Conservation (phyloP, 1,284 basidiomycete species). For the Cutaneotrichosporon mucoides region DNA sequence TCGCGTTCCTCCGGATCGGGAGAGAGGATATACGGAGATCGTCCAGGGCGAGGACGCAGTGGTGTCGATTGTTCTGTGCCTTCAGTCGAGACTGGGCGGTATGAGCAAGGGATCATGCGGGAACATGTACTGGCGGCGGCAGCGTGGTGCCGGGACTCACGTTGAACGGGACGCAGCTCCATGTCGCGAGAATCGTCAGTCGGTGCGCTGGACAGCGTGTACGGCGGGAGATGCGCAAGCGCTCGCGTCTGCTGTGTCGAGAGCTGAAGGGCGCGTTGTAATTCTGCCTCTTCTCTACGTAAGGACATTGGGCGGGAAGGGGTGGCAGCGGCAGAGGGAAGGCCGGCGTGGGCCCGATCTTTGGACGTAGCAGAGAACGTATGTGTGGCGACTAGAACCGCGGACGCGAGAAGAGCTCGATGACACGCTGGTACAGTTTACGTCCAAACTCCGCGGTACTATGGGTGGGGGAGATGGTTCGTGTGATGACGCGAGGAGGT, state of each 20-base stretch:
- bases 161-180: slow-evolving; percentile 25
- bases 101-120: not conserved
- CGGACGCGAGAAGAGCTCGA: not conserved
- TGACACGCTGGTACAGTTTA: not conserved
- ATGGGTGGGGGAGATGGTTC: no score
- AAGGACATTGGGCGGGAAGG: slow-evolving; percentile 9
- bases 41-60: not conserved
- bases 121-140: no score
- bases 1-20: not conserved
- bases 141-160: not conserved
- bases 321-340: not conserved
- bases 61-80: not conserved
- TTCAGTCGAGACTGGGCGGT: not conserved
- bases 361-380: no score
- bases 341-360: no score
- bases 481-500: no score
- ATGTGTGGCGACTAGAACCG: no score
- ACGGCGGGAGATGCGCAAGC: slow-evolving; percentile 17
- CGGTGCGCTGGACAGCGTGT: slow-evolving; percentile 22
- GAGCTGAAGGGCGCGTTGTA: slow-evolving; percentile 33
- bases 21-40: not conserved
- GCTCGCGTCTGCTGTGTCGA: slow-evolving; percentile 35
- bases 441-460: no score
- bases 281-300: slow-evolving; percentile 41
- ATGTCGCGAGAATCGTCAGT: slow-evolving; percentile 37